Conservation (phyloP, 176 grass and related monocot genomes). For the Hsuehochloa calcarea region DNA sequence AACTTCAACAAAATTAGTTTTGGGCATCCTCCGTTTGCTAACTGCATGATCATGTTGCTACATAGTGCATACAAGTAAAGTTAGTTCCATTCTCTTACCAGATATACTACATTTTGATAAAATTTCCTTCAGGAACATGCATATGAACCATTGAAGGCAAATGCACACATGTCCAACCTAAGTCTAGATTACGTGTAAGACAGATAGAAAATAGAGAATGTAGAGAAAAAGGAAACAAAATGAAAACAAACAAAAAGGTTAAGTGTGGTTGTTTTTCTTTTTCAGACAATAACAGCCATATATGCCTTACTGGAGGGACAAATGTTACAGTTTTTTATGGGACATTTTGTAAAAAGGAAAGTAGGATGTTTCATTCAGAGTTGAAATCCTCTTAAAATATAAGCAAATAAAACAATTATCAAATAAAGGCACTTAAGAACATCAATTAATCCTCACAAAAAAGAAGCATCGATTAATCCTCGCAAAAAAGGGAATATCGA, state of each 20-base stretch:
- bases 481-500: neutral
- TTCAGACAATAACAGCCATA: neutral
- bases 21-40: slow-evolving; percentile 47
- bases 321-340: neutral
- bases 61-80: neutral
- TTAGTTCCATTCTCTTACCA: slow-evolving; percentile 28
- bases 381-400: neutral
- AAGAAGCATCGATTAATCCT: neutral
- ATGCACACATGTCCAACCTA: neutral
- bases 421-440: neutral
- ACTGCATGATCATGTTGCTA: slow-evolving; percentile 41
- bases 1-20: slow-evolving; percentile 99
- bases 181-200: neutral
- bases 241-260: neutral
- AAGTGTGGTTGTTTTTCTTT: neutral
- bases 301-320: neutral
- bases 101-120: slow-evolving; percentile 1
- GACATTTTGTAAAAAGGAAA: neutral
- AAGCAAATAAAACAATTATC: neutral
- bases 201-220: neutral
- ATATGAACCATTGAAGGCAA: neutral
- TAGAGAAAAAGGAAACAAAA: neutral
- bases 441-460: neutral
- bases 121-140: slow-evolving; percentile 11
- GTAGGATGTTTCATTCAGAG: neutral